A percentile compares a stretch with the other conserved stretches of the same genome.
These are phyloP conservation scores for Crepidotus variabilis DNA, from an alignment of 768 basidiomycete genomes.

Conservation along the genomic window DNA sequence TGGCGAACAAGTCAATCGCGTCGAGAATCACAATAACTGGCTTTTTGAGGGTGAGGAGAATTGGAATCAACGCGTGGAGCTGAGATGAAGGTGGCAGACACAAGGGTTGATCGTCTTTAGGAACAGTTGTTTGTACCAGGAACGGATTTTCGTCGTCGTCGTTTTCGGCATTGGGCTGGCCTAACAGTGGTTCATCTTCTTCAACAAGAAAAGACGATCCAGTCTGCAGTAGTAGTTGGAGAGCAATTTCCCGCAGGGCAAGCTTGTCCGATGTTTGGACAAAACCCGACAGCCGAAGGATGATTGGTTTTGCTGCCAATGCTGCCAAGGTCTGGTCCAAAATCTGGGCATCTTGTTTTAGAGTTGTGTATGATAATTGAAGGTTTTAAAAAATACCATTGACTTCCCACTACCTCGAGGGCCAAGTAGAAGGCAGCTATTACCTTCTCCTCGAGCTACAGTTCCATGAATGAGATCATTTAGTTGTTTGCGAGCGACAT, in stretches of 20 bases:
- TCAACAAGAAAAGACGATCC: conserved; percentile 50
- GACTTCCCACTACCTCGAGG: conserved; percentile 87
- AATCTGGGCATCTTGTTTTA: conserved; percentile 37
- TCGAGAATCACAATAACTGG: conserved; percentile 84
- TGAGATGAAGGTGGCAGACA: conserved; percentile 64
- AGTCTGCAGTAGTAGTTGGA: conserved; percentile 77
- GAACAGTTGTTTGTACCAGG: conserved; percentile 28
- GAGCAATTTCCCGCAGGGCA: conserved; percentile 90
- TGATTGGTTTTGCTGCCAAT: conserved; percentile 51
- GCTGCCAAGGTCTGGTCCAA: conserved; percentile 52
- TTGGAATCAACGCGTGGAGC: conserved; percentile 68
- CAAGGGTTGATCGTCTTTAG: conserved; percentile 17
- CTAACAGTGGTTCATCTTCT: conserved; percentile 29
- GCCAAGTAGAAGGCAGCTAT: conserved; percentile 87
- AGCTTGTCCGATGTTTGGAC: conserved; percentile 81
- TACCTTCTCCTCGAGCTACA: conserved; percentile 80
- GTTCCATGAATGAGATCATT: conserved; percentile 68
- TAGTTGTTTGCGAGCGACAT: conserved; percentile 53
- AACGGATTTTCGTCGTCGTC: conserved; percentile 47
- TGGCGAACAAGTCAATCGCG: conserved; percentile 89
- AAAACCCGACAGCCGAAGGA: conserved; percentile 83
- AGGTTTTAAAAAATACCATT: conserved; percentile 39
- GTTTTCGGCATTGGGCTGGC: conserved; percentile 22
- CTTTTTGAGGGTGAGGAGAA: conserved; percentile 75
- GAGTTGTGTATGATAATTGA: neutral